Conservation (phyloP, 352 stramenopile genomes). For the Paralagenidium karlingii region DNA sequence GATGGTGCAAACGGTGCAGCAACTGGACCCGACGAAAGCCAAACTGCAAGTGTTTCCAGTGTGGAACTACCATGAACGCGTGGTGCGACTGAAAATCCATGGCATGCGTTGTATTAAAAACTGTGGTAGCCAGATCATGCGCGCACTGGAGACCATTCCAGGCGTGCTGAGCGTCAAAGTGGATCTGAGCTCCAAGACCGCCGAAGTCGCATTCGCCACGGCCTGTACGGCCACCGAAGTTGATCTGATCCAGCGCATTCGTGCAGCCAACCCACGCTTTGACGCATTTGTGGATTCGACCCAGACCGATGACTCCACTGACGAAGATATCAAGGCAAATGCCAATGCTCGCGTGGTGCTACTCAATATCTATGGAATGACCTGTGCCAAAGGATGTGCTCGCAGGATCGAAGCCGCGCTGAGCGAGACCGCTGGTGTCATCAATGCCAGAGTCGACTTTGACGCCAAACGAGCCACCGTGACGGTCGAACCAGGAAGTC, state of each 20-base stretch:
- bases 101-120: slow-evolving; percentile 85
- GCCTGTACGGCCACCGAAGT: slow-evolving; percentile 71
- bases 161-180: slow-evolving; percentile 78
- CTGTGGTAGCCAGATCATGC: slow-evolving; percentile 67
- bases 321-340: slow-evolving; percentile 33
- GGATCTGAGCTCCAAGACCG: slow-evolving; percentile 66
- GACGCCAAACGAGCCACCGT: slow-evolving; percentile 35
- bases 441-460: slow-evolving; percentile 63
- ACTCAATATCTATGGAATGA: slow-evolving; percentile 55
- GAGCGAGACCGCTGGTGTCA: slow-evolving; percentile 34
- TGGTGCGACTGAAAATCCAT: slow-evolving; percentile 57
- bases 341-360: slow-evolving; percentile 53
- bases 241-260: slow-evolving; percentile 78
- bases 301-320: slow-evolving; percentile 28
- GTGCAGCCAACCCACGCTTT: slow-evolving; percentile 57
- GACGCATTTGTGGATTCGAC: slow-evolving; percentile 26
- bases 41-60: slow-evolving; percentile 61
- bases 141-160: slow-evolving; percentile 63
- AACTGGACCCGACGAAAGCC: slow-evolving; percentile 16
- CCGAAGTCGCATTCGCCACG: slow-evolving; percentile 62
- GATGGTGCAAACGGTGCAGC: slow-evolving; percentile 43
- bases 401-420: slow-evolving; percentile 60
- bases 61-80: slow-evolving; percentile 72
- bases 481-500: slow-evolving; percentile 39
- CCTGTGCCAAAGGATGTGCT: slow-evolving; percentile 46